Percentiles rank a stretch among this genome's conserved stretches.
Conservation (phyloP, 148 eudicot species). For the Suaeda aralocaspica region DNA sequence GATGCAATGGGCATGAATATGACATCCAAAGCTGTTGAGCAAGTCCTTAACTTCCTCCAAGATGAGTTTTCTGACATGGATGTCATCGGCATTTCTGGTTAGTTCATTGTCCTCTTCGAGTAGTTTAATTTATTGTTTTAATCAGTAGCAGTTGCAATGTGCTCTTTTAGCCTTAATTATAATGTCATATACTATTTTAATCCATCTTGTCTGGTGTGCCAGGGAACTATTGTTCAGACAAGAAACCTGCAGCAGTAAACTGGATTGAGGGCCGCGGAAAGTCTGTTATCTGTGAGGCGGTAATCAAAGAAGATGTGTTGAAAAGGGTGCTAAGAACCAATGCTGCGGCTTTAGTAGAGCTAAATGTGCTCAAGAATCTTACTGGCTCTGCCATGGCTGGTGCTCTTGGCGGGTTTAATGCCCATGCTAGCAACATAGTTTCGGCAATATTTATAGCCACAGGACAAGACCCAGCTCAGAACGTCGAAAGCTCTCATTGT, state of each 20-base stretch:
- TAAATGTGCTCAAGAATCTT: slow-evolving; percentile 79
- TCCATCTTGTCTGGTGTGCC: too few relatives aligned
- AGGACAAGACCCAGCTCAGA: slow-evolving; percentile 79
- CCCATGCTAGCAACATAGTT: slow-evolving; percentile 68
- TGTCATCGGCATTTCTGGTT: slow-evolving; percentile 89
- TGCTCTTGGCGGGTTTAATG: slow-evolving; percentile 74
- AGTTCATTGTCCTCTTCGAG: neutral
- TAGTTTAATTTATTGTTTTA: too few relatives aligned
- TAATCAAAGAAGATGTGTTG: slow-evolving; percentile 59
- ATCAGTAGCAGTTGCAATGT: too few relatives aligned
- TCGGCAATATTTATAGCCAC: slow-evolving; percentile 70
- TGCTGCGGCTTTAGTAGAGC: slow-evolving; percentile 69
- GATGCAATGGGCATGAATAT: slow-evolving; percentile 94
- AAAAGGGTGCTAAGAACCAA: slow-evolving; percentile 56
- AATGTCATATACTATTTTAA: too few relatives aligned
- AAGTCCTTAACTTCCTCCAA: slow-evolving; percentile 60
- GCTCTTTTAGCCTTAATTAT: too few relatives aligned
- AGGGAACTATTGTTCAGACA: slow-evolving; percentile 69
- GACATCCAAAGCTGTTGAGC: slow-evolving; percentile 79
- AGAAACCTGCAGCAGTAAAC: slow-evolving; percentile 75
- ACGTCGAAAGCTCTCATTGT: slow-evolving; percentile 76
- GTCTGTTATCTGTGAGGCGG: slow-evolving; percentile 75
- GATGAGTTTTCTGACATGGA: slow-evolving; percentile 81
- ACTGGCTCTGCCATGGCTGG: slow-evolving; percentile 77
- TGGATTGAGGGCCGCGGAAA: slow-evolving; percentile 86